Evolutionary conservation across 2,329 filamentous ascomycete species (phyloP).

Genomic region (Eutypella sp.): DNA sequence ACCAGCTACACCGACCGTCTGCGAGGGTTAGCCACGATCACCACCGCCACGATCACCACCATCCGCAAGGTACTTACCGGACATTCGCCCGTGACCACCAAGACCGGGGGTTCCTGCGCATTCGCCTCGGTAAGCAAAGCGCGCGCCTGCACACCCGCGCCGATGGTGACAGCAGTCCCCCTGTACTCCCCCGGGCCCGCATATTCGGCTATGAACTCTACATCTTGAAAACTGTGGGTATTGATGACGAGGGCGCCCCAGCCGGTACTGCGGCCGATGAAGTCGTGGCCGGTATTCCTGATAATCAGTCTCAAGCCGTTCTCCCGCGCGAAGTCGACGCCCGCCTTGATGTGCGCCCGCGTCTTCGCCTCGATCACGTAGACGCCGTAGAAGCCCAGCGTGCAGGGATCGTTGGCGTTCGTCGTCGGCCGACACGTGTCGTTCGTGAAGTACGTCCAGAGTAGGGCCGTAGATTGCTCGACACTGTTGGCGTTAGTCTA

Average conservation of each 20-base stretch:
- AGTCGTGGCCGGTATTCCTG: constrained; percentile 54
- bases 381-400: constrained; percentile 34
- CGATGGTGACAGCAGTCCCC: constrained; percentile 45
- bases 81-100: constrained; percentile 49
- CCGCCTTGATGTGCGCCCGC: constrained; percentile 24
- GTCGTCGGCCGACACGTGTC: constrained; percentile 34
- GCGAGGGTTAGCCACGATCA: constrained; percentile 5
- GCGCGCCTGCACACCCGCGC: constrained; percentile 45
- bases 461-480: constrained; percentile 23
- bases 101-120: constrained; percentile 31
- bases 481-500: constrained; percentile 14
- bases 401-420: constrained; percentile 29
- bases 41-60: too few relatives aligned
- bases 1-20: constrained; percentile 55
- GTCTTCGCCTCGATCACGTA: constrained; percentile 29
- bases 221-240: constrained; percentile 49
- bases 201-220: constrained; percentile 34
- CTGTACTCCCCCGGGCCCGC: constrained; percentile 32
- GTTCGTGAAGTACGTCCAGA: constrained; percentile 41
- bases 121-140: constrained; percentile 39
- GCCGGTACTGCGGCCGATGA: constrained; percentile 57
- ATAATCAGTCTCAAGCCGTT: constrained; percentile 49
- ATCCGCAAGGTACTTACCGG: too few relatives aligned
- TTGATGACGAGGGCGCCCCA: constrained; percentile 53
- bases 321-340: constrained; percentile 35